phyloP scores from a whole-genome alignment of 2,329 filamentous ascomycete genomes.

The Fusarium armeniacum region DNA sequence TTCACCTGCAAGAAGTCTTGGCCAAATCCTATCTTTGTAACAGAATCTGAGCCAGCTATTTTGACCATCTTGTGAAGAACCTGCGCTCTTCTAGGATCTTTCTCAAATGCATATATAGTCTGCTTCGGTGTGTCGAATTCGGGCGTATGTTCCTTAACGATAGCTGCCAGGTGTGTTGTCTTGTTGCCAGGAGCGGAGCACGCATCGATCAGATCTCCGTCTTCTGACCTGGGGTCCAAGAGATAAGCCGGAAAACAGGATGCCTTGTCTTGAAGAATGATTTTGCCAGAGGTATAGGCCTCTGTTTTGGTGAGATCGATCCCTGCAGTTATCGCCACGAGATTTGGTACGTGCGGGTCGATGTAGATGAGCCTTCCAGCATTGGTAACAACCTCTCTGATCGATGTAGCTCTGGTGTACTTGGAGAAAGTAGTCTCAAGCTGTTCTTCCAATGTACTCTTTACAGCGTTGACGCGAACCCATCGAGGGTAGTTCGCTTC shows the following conservation, averaged over 20 bases:
- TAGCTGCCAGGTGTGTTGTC: constrained; percentile 90
- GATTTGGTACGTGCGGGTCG: constrained; percentile 85
- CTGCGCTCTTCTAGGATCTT: constrained; percentile 77
- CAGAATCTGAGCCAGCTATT: constrained; percentile 76
- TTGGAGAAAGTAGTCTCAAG: constrained; percentile 79
- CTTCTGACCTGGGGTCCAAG: constrained; percentile 74
- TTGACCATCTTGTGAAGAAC: constrained; percentile 88
- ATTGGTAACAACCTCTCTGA: constrained; percentile 68
- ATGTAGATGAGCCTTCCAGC: constrained; percentile 71
- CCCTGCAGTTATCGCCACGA: constrained; percentile 81
- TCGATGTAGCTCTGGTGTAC: constrained; percentile 68
- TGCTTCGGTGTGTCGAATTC: constrained; percentile 54
- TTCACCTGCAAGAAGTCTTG: constrained; percentile 87
- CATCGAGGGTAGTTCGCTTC: constrained; percentile 82
- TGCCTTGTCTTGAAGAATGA: constrained; percentile 96
- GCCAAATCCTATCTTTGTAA: constrained; percentile 77
- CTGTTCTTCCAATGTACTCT: constrained; percentile 77
- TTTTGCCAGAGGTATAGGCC: constrained; percentile 80
- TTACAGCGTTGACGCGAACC: constrained; percentile 88
- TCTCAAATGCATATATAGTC: constrained; percentile 83
- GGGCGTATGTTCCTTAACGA: constrained; percentile 66
- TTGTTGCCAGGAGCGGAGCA: constrained; percentile 98
- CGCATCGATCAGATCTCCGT: constrained; percentile 88
- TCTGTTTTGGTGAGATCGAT: constrained; percentile 79
- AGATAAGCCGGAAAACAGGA: constrained; percentile 97